Conservation (phyloP, 306 rosid species). For the Gastrolobium villosum region DNA sequence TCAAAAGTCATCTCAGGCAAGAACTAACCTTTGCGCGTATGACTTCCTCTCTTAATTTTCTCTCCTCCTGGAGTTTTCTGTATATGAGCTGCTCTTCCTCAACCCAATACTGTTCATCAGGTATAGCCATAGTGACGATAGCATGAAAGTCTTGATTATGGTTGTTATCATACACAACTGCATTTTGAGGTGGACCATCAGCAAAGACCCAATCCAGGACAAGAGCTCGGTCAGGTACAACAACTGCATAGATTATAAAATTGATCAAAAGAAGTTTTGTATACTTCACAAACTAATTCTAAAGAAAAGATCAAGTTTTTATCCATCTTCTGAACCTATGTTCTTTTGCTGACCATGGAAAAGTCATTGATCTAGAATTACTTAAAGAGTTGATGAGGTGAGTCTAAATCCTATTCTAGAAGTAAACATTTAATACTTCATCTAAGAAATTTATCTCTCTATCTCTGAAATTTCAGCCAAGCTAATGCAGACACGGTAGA, state of each 20-base stretch:
- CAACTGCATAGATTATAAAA: constrained; percentile 65
- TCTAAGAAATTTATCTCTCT: constrained; percentile 2
- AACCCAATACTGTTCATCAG: constrained; percentile 76
- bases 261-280: constrained; percentile 19
- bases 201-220: constrained; percentile 97
- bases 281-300: constrained; percentile 43
- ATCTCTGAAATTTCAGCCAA: constrained; percentile 22
- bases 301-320: constrained; percentile 36
- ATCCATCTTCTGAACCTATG: constrained; percentile 17
- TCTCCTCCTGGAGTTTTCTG: constrained; percentile 82
- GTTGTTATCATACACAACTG: constrained; percentile 84
- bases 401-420: constrained; percentile 42
- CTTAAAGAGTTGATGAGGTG: constrained; percentile 27
- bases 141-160: constrained; percentile 81
- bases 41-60: constrained; percentile 83
- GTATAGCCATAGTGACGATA: constrained; percentile 62
- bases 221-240: constrained; percentile 78
- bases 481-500: constrained; percentile 23
- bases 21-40: constrained; percentile 77
- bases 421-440: constrained; percentile 4
- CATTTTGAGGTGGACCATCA: constrained; percentile 86
- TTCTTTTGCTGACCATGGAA: constrained; percentile 30
- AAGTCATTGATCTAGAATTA: constrained; percentile 23
- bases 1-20: constrained; percentile 45
- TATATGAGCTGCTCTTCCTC: constrained; percentile 74